A percentile compares a stretch with the other conserved stretches of the same genome.
Conservation (phyloP, 73 alveolate genomes). For the Blepharisma japonicum region DNA sequence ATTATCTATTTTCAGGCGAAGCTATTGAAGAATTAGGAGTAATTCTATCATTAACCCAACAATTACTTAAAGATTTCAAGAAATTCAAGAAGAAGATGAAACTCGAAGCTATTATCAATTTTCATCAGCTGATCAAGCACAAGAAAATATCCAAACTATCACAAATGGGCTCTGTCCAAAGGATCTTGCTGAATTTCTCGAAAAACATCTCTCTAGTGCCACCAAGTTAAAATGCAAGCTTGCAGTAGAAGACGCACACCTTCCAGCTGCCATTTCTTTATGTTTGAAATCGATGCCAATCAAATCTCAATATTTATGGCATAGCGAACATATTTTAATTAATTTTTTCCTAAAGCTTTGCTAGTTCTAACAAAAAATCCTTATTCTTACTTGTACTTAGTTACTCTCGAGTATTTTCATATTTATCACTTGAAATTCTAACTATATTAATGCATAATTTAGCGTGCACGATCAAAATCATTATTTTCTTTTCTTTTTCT, state of each 20-base stretch:
- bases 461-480: too few relatives aligned
- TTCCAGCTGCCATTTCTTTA: conserved; percentile 53
- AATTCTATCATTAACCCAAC: conserved; percentile 32
- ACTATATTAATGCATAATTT: too few relatives aligned
- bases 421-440: too few relatives aligned
- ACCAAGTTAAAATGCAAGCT: conserved; percentile 56
- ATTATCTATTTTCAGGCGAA: conserved; percentile 18
- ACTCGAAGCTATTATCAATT: conserved; percentile 65
- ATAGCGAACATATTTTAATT: too few relatives aligned
- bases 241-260: conserved; percentile 58
- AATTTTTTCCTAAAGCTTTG: too few relatives aligned
- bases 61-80: conserved; percentile 43
- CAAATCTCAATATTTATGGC: too few relatives aligned
- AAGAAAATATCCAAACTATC: conserved; percentile 52
- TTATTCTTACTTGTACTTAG: too few relatives aligned
- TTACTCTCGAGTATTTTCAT: too few relatives aligned
- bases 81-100: conserved; percentile 62
- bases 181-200: conserved; percentile 65
- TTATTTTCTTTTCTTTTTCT: too few relatives aligned
- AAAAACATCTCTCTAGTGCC: conserved; percentile 59
- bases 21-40: conserved; percentile 17
- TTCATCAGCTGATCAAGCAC: conserved; percentile 69
- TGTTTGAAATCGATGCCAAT: too few relatives aligned
- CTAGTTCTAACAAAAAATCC: too few relatives aligned
- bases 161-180: conserved; percentile 50